phyloP scores from a whole-genome alignment of 1,284 basidiomycete species.

The Serendipita sp. region DNA sequence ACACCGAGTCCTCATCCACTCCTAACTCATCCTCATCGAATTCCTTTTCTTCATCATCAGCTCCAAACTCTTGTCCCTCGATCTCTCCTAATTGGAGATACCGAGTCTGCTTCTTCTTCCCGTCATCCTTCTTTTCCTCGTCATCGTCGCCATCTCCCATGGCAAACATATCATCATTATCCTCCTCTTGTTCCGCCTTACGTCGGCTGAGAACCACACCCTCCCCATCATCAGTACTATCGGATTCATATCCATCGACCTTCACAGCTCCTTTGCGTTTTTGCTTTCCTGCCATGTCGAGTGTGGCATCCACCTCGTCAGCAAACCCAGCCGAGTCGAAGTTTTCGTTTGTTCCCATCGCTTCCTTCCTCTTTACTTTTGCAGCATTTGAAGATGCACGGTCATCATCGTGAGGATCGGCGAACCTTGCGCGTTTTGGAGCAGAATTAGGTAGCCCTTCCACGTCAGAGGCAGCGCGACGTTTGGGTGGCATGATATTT shows the following conservation, averaged over 20 bases:
- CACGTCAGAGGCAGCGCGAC: not conserved
- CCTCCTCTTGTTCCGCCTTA: conserved; percentile 31
- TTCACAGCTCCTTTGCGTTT: conserved; percentile 53
- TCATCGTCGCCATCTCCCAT: conserved; percentile 42
- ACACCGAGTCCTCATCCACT: conserved; percentile 31
- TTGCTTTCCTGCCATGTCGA: conserved; percentile 39
- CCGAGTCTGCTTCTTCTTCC: conserved; percentile 51
- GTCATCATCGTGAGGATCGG: not conserved
- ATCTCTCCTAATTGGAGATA: conserved; percentile 84
- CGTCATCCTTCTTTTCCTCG: conserved; percentile 22
- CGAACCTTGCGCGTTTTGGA: not conserved
- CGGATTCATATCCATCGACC: conserved; percentile 84
- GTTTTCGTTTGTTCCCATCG: not conserved
- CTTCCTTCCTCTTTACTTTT: not conserved
- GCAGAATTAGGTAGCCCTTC: not conserved
- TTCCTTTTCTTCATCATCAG: conserved; percentile 26
- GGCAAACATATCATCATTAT: conserved; percentile 73
- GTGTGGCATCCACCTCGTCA: conserved; percentile 55
- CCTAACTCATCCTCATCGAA: conserved; percentile 29
- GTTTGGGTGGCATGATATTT: not conserved
- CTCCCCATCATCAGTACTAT: conserved; percentile 85
- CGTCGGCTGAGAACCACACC: conserved; percentile 70
- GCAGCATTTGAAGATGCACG: not conserved
- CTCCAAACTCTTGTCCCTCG: conserved; percentile 81
- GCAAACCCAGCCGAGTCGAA: conserved; percentile 54